These are phyloP conservation scores for Paratinospora sagittata DNA, from an alignment of 164 flowering plant genomes.

Conservation along the genomic window DNA sequence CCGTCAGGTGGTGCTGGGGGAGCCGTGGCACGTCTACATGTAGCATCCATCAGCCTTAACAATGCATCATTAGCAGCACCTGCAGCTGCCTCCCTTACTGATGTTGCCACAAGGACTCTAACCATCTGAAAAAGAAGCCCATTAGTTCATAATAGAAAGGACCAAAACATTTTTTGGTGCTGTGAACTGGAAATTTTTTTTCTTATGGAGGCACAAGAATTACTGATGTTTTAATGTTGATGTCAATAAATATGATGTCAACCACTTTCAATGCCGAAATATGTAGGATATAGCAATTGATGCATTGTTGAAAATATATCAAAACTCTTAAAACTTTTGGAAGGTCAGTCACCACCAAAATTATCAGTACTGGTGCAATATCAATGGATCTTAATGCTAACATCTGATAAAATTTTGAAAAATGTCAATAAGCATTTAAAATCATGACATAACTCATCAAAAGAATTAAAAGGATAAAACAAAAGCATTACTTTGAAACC, in stretches of 20 bases:
- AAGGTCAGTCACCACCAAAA: no score
- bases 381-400: no score
- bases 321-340: no score
- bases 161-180: neutral
- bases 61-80: conserved; percentile 82
- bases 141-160: neutral
- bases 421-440: no score
- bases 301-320: no score
- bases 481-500: neutral
- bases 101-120: conserved; percentile 90
- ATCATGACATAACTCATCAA: no score
- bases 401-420: no score
- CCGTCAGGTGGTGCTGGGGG: conserved; percentile 98
- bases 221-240: neutral
- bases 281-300: neutral
- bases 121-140: conserved; percentile 57
- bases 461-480: no score
- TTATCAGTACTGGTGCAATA: no score
- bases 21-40: conserved; percentile 94
- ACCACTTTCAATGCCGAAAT: neutral
- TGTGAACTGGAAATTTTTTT: neutral
- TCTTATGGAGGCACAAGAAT: neutral
- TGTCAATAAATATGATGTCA: no score
- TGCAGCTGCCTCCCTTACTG: conserved; percentile 90
- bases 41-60: conserved; percentile 79